Evolutionary conservation across 2,329 filamentous ascomycete genomes (phyloP).

Genomic region (Ramichloridium luteum): DNA sequence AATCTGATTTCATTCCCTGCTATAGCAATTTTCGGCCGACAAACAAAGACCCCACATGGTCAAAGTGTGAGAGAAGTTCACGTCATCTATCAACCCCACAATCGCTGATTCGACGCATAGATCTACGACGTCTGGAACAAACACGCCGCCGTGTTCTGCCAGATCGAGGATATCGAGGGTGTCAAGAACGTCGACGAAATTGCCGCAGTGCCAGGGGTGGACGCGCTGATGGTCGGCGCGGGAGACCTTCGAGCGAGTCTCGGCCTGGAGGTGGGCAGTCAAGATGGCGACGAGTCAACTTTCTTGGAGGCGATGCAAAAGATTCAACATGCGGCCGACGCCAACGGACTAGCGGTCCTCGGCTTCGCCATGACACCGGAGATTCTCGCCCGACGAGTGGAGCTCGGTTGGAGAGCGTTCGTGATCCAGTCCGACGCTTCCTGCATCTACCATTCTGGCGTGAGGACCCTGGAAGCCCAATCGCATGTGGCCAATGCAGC

Average conservation of each 20-base stretch:
- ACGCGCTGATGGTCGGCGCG: constrained; percentile 4
- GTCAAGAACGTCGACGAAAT: constrained; percentile 7
- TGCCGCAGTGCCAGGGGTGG: constrained; percentile 3
- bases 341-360: constrained; percentile 2
- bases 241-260: constrained; percentile 4
- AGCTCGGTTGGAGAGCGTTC: constrained; percentile 5
- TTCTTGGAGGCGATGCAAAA: constrained; percentile 4
- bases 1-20: no score
- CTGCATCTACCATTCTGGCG: constrained; percentile 3
- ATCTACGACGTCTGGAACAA: constrained; percentile 6
- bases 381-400: constrained; percentile 2
- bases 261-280: constrained; percentile 1
- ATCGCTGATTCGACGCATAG: constrained; percentile 1
- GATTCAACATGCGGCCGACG: constrained; percentile 3
- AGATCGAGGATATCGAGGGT: constrained; percentile 6
- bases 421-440: constrained; percentile 4
- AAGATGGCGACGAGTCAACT: constrained; percentile 5
- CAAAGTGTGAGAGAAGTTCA: no score
- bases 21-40: no score
- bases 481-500: no score
- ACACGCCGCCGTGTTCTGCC: constrained; percentile 4
- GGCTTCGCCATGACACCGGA: constrained; percentile 2
- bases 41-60: no score
- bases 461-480: not conserved
- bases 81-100: constrained; percentile 3